Evolutionary conservation across 805 yeast genomes (phyloP).

Genomic region (Yarrowia keelungensis): DNA sequence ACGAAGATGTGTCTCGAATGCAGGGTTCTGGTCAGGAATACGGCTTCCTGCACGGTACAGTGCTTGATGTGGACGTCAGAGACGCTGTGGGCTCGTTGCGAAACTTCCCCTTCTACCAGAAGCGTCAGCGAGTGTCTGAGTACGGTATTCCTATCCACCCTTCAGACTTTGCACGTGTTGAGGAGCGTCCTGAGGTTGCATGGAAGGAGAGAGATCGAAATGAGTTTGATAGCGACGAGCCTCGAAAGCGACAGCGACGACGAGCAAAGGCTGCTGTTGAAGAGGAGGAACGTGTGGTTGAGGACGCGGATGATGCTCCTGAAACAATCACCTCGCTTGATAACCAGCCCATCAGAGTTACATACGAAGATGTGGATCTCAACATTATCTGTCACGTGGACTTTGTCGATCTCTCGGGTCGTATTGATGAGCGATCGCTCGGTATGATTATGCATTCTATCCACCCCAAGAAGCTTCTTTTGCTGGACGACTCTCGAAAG

Average conservation of each 20-base stretch:
- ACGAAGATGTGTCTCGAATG: slow-evolving; percentile 47
- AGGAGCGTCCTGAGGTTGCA: slow-evolving; percentile 49
- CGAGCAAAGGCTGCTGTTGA: slow-evolving; percentile 4
- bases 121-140: slow-evolving; percentile 74
- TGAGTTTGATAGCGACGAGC: slow-evolving; percentile 25
- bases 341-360: slow-evolving; percentile 32
- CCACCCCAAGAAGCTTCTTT: slow-evolving; percentile 75
- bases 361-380: slow-evolving; percentile 44
- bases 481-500: slow-evolving; percentile 45
- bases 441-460: slow-evolving; percentile 77
- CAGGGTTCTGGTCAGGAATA: slow-evolving; percentile 43
- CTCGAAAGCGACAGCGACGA: slow-evolving; percentile 31
- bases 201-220: slow-evolving; percentile 30
- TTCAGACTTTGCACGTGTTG: slow-evolving; percentile 65
- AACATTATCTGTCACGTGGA: slow-evolving; percentile 72
- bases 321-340: slow-evolving; percentile 10
- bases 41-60: slow-evolving; percentile 25
- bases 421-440: slow-evolving; percentile 83
- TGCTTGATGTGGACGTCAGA: slow-evolving; percentile 55
- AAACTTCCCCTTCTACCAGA: slow-evolving; percentile 71
- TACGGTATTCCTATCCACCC: slow-evolving; percentile 81
- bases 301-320: slow-evolving; percentile 27
- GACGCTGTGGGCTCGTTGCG: slow-evolving; percentile 24
- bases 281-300: slow-evolving; percentile 9
- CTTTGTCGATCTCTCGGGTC: slow-evolving; percentile 80